Conservation (phyloP, 1,284 basidiomycete genomes). For the Tilletia indica region DNA sequence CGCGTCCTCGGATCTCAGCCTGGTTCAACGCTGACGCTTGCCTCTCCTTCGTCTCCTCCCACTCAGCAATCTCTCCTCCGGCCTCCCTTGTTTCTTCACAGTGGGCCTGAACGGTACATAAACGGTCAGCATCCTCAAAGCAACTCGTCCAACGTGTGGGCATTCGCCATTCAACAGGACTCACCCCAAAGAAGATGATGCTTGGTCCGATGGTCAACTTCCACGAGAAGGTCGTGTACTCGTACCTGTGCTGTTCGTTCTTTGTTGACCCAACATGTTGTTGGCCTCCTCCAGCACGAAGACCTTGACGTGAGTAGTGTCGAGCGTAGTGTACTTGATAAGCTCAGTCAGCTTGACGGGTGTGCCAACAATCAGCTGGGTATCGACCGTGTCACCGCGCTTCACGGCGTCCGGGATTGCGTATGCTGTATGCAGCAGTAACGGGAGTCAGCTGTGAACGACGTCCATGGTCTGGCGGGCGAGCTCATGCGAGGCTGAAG, state of each 20-base stretch:
- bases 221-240: conserved; percentile 90
- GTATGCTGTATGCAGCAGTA: conserved; percentile 72
- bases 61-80: too few relatives aligned
- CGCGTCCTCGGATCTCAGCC: too few relatives aligned
- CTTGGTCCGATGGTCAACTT: conserved; percentile 94
- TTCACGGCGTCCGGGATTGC: conserved; percentile 81
- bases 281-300: conserved; percentile 98
- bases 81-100: too few relatives aligned
- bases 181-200: conserved; percentile 79
- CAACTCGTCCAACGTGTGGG: too few relatives aligned
- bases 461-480: conserved; percentile 98
- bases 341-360: conserved; percentile 92
- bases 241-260: conserved; percentile 86
- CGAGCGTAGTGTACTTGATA: conserved; percentile 58
- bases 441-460: conserved; percentile 83
- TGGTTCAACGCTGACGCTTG: too few relatives aligned
- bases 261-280: conserved; percentile 85
- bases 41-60: too few relatives aligned
- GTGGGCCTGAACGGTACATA: too few relatives aligned
- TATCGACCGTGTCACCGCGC: conserved; percentile 71
- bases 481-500: conserved; percentile 84
- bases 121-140: too few relatives aligned
- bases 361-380: conserved; percentile 92
- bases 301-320: conserved; percentile 78
- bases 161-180: conserved; percentile 21